phyloP scores from a whole-genome alignment of 345 rosid species.

The Angophora floribunda region DNA sequence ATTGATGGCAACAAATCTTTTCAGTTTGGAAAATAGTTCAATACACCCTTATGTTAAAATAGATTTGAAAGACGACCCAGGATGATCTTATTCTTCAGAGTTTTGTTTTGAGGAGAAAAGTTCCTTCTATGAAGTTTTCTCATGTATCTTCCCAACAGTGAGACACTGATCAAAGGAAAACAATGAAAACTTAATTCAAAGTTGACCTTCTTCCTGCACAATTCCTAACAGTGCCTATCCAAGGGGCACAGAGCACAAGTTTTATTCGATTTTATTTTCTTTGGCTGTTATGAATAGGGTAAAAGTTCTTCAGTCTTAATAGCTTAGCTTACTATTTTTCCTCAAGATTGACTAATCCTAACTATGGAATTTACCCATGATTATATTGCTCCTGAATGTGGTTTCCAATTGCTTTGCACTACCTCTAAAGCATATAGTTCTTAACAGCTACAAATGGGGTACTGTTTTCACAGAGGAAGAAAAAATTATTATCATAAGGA shows the following conservation, averaged over 20 bases:
- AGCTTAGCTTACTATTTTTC: neutral
- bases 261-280: neutral
- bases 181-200: neutral
- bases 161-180: neutral
- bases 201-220: neutral
- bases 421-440: neutral
- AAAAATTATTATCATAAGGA: neutral
- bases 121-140: neutral
- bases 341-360: neutral
- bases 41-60: neutral
- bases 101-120: neutral
- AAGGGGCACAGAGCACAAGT: neutral
- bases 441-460: neutral
- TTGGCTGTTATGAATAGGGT: neutral
- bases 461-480: neutral
- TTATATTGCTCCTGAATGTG: neutral
- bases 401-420: neutral
- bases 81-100: neutral
- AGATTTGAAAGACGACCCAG: neutral
- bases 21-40: neutral
- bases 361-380: neutral
- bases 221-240: neutral
- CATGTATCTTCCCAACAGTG: neutral
- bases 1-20: neutral
- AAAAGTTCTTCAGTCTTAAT: neutral